phyloP scores from a whole-genome alignment of 805 yeast species.

The Yarrowia yakushimensis region DNA sequence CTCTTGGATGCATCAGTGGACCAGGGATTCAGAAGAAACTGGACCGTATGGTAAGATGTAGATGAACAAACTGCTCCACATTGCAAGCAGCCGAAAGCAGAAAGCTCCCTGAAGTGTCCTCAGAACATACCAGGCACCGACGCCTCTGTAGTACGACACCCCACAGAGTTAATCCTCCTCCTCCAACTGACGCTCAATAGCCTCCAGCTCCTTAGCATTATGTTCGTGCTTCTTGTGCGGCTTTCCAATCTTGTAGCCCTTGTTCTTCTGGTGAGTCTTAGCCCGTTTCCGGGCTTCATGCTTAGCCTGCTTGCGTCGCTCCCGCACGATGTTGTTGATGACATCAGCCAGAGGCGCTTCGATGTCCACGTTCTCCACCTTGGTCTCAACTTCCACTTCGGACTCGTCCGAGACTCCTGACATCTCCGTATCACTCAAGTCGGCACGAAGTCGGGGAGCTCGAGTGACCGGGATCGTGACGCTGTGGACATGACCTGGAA shows the following conservation, averaged over 20 bases:
- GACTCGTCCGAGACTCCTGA: conserved; percentile 13
- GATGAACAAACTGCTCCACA: too few relatives aligned
- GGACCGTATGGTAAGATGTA: too few relatives aligned
- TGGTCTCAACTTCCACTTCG: not conserved
- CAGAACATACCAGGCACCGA: not conserved
- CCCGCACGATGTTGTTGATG: conserved; percentile 5
- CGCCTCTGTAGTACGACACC: too few relatives aligned
- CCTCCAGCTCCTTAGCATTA: conserved; percentile 12
- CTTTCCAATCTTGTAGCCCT: conserved; percentile 9
- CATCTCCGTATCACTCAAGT: conserved; percentile 10
- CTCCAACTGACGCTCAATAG: not conserved
- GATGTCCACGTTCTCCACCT: not conserved
- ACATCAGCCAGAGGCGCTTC: conserved; percentile 8
- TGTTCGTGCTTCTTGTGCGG: conserved; percentile 2
- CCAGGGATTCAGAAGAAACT: not conserved
- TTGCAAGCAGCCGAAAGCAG: too few relatives aligned
- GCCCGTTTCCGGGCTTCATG: not conserved
- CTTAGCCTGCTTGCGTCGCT: conserved; percentile 4
- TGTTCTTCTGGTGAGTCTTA: not conserved
- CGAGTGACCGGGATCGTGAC: not conserved
- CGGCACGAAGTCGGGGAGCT: not conserved
- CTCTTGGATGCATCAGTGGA: not conserved
- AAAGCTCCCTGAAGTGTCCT: too few relatives aligned
- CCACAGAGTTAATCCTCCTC: not conserved
- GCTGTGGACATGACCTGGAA: not conserved